Base-by-base conservation (phyloP, 768 basidiomycete genomes). In the Lyophyllum decastes region DNA sequence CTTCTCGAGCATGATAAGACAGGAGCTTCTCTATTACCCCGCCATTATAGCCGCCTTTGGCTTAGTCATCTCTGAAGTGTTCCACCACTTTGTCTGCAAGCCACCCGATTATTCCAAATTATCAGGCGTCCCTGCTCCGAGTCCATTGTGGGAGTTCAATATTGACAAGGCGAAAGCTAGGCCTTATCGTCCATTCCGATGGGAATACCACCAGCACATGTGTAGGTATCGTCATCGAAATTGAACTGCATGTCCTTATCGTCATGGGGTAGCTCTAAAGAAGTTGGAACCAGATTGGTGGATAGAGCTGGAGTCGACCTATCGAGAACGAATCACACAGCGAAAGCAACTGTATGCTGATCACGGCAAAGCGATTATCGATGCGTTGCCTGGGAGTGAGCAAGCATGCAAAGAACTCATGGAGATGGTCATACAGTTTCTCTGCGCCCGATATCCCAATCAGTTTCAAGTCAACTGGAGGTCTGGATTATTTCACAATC, bases 121-220 rank as follows among this genome's bases (percentile, higher is more conserved):
- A 46, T 74, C 79, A 0, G 79, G 78, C 1, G 73, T 82, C 4
- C 77, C 77, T 27, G 61, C 69, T 14, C 82, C 83, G 5, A 69
- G 59, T 1, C 76, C 82, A 22, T 54, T 81, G 2, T 61, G 58
- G 22, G 59, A 75, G 24, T 84, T 85, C 51, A 66, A 82, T 50
- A 66, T 84, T 27, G 68, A 72, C 49, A 70, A 59, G 3, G 74
- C 81, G 9, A 76, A 70, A 55, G 70, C 83, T 2, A 73, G 82
- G 48, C 83, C 83, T 14, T 84, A 84, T 65, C 74, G 83, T 24
- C 83, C 83, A 0, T 81, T 84, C 61, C 74, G 82, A 59, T 84
- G 82, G 82, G 70, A 70, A 47, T 84, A 82, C 54, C 76, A 82
- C 59, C 83, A 84, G 61, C 82, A 70, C n/a, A 83, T 83, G 82